Conservation (phyloP, 2,329 filamentous ascomycete genomes). For the Tolypocladium inflatum region DNA sequence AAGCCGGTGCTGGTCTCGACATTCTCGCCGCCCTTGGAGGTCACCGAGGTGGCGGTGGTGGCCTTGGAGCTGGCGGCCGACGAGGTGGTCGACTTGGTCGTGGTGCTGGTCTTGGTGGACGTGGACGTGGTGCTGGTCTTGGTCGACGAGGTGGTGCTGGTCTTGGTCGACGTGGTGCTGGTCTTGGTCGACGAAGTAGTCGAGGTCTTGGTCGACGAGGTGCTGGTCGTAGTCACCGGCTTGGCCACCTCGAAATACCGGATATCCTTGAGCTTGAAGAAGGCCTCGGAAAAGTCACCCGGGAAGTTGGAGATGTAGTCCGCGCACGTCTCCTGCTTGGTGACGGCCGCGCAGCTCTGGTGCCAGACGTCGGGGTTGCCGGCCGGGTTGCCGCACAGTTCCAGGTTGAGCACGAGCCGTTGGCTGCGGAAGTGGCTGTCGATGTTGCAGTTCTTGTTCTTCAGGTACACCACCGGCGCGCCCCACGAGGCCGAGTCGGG, state of each 20-base stretch:
- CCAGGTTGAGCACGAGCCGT: slow-evolving; percentile 64
- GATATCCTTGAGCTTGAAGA: slow-evolving; percentile 37
- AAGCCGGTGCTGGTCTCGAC: neutral
- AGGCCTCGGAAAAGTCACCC: slow-evolving; percentile 22
- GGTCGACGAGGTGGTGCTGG: slow-evolving; percentile 1
- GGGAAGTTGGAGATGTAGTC: slow-evolving; percentile 28
- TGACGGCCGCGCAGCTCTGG: slow-evolving; percentile 13
- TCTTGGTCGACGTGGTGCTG: neutral
- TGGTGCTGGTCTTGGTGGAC: slow-evolving; percentile 3
- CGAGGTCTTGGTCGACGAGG: slow-evolving; percentile 1
- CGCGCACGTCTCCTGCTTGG: slow-evolving; percentile 18
- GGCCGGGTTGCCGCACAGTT: slow-evolving; percentile 67
- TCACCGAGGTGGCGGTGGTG: slow-evolving; percentile 1
- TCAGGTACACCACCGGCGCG: slow-evolving; percentile 51
- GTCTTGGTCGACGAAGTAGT: neutral
- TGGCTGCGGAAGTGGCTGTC: slow-evolving; percentile 53
- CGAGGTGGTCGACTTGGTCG: neutral
- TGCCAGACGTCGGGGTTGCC: slow-evolving; percentile 22
- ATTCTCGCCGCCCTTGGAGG: neutral
- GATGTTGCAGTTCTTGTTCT: slow-evolving; percentile 51
- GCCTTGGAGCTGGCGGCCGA: neutral
- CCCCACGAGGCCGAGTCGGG: slow-evolving; percentile 60
- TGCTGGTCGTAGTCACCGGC: slow-evolving; percentile 4
- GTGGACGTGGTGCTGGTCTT: neutral
- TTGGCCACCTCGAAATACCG: slow-evolving; percentile 17